Evolutionary conservation across 306 rosid species (phyloP).

Genomic region (Gastrolobium bilobum): DNA sequence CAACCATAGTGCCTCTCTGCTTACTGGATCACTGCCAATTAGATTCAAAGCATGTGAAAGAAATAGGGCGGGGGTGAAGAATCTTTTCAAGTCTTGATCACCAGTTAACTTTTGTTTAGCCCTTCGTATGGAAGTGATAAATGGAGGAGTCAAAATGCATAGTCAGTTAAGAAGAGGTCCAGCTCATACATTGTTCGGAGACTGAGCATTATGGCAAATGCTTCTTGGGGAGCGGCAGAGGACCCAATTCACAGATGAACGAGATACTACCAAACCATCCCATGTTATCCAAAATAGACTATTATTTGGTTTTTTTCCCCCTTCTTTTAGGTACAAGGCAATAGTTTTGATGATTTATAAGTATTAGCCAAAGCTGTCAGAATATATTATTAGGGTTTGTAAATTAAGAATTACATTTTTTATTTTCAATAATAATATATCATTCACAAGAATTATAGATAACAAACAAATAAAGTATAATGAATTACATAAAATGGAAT

Average conservation of each 20-base stretch:
- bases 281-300: not conserved
- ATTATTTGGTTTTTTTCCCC: not conserved
- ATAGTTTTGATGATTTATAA: not conserved
- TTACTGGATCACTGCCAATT: not conserved
- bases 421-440: not conserved
- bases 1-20: conserved; percentile 9
- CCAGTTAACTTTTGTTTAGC: not conserved
- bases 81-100: not conserved
- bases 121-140: not conserved
- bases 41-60: not conserved
- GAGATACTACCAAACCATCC: not conserved
- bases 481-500: not conserved
- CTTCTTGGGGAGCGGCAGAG: not conserved
- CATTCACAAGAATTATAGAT: not conserved
- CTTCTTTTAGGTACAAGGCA: not conserved
- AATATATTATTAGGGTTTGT: not conserved
- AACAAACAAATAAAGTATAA: not conserved
- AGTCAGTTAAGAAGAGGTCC: not conserved
- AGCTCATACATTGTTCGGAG: not conserved
- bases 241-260: not conserved
- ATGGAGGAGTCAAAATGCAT: not conserved
- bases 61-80: not conserved
- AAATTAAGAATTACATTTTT: not conserved
- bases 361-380: not conserved
- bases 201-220: not conserved